Percentiles rank a stretch among this genome's conserved stretches.
These are phyloP conservation scores for Calonectria honghensis DNA, from an alignment of 2,329 filamentous ascomycete genomes.

Conservation along the genomic window DNA sequence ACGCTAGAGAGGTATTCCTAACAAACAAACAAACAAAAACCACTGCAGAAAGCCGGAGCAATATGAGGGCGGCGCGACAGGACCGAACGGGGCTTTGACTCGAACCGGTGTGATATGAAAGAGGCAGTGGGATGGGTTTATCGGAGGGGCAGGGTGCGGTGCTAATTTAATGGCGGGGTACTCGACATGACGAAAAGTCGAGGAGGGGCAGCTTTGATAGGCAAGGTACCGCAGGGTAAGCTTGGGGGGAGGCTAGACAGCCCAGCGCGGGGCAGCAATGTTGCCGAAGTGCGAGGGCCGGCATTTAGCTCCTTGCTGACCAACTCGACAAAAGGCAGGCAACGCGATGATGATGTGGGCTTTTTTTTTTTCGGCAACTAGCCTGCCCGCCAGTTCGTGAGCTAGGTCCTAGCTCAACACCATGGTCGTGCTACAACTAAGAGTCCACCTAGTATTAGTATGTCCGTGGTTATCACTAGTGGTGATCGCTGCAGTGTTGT, in stretches of 20 bases:
- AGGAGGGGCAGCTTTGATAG: slow-evolving; percentile 17
- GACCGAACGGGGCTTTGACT: too few relatives aligned
- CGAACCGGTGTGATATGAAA: background rate
- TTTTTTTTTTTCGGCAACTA: background rate
- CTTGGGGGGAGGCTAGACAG: background rate
- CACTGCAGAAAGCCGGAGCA: background rate
- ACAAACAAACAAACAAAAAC: background rate
- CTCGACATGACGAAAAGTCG: slow-evolving; percentile 5
- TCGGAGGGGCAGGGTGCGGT: slow-evolving; percentile 35
- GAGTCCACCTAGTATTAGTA: background rate
- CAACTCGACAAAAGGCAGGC: slow-evolving; percentile 1
- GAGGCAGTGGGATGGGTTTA: slow-evolving; percentile 18
- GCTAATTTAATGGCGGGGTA: slow-evolving; percentile 37
- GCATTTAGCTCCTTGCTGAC: slow-evolving; percentile 8
- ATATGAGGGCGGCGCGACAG: background rate
- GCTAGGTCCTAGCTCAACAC: background rate
- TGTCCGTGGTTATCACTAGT: background rate
- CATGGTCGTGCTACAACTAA: background rate
- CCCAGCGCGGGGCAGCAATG: slow-evolving; percentile 34
- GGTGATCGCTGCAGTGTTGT: background rate
- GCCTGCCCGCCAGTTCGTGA: background rate
- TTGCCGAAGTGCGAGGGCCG: slow-evolving; percentile 40
- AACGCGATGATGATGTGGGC: background rate
- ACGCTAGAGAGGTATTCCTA: too few relatives aligned
- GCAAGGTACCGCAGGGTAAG: background rate